Evolutionary conservation across 257 asterid species (phyloP).

Genomic region (Osmanthus fragrans): DNA sequence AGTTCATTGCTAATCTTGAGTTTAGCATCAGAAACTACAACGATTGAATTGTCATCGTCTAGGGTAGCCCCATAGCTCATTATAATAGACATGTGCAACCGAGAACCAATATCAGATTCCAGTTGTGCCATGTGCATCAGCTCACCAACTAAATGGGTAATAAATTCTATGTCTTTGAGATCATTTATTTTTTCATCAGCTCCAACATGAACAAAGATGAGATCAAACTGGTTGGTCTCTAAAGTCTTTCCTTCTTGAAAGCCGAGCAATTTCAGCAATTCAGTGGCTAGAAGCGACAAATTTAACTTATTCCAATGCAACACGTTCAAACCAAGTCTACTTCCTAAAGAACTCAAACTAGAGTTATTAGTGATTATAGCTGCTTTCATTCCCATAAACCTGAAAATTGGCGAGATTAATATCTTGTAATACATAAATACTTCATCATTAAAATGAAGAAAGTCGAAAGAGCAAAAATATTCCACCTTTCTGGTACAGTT

Average conservation of each 20-base stretch:
- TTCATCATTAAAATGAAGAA: not conserved
- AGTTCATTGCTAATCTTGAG: slow-evolving; percentile 39
- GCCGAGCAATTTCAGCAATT: slow-evolving; percentile 67
- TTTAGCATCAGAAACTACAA: slow-evolving; percentile 34
- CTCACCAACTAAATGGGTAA: slow-evolving; percentile 61
- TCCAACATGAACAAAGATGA: slow-evolving; percentile 62
- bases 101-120: slow-evolving; percentile 52
- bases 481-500: slow-evolving; percentile 65
- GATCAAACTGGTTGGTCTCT: slow-evolving; percentile 57
- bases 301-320: slow-evolving; percentile 46
- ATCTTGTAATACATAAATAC: not conserved
- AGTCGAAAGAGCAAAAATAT: not conserved
- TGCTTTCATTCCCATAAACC: slow-evolving; percentile 93
- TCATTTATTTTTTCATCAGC: slow-evolving; percentile 42
- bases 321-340: slow-evolving; percentile 50
- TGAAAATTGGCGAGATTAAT: slow-evolving; percentile 23
- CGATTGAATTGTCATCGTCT: slow-evolving; percentile 35
- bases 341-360: slow-evolving; percentile 51
- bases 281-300: slow-evolving; percentile 37
- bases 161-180: slow-evolving; percentile 41
- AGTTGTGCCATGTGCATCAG: slow-evolving; percentile 39
- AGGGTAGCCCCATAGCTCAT: slow-evolving; percentile 71
- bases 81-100: slow-evolving; percentile 70
- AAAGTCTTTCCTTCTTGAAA: slow-evolving; percentile 61
- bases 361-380: slow-evolving; percentile 56